Percentiles rank a stretch among this genome's conserved stretches.
phyloP scores from a whole-genome alignment of 2,329 filamentous ascomycete genomes.

The Ophiostoma australiae region DNA sequence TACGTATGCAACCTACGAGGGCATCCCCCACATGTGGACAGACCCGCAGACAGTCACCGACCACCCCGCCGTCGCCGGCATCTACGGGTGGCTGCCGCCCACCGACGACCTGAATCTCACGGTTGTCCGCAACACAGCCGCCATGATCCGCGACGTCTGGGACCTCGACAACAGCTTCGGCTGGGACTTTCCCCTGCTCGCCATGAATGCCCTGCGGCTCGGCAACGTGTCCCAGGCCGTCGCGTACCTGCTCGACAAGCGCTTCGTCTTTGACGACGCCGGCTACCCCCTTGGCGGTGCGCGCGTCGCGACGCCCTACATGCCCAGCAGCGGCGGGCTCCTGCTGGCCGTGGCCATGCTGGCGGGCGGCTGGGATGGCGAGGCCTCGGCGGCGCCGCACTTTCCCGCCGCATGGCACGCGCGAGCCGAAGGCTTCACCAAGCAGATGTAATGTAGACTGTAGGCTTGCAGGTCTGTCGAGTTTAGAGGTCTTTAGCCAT shows the following conservation, averaged over 20 bases:
- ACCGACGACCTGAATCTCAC: neutral
- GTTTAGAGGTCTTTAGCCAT: neutral
- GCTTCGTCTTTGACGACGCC: neutral
- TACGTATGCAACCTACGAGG: constrained; percentile 53
- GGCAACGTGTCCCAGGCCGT: neutral
- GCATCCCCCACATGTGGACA: constrained; percentile 41
- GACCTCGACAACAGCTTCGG: neutral
- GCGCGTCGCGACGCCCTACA: neutral
- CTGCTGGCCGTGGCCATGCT: neutral
- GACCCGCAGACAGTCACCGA: constrained; percentile 35
- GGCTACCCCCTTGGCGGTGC: neutral
- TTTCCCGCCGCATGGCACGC: neutral
- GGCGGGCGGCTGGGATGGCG: neutral
- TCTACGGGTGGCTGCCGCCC: neutral
- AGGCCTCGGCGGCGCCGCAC: neutral
- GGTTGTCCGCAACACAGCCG: neutral
- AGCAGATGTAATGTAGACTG: neutral
- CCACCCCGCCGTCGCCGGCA: neutral
- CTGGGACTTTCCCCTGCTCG: neutral
- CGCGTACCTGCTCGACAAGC: neutral
- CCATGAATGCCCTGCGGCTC: neutral
- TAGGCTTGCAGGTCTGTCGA: no score
- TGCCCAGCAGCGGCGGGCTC: neutral
- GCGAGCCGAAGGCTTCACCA: neutral
- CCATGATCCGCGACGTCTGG: neutral